Evolutionary conservation across 2,329 filamentous ascomycete species (phyloP).

Genomic region (Pestalotiopsis sp.): DNA sequence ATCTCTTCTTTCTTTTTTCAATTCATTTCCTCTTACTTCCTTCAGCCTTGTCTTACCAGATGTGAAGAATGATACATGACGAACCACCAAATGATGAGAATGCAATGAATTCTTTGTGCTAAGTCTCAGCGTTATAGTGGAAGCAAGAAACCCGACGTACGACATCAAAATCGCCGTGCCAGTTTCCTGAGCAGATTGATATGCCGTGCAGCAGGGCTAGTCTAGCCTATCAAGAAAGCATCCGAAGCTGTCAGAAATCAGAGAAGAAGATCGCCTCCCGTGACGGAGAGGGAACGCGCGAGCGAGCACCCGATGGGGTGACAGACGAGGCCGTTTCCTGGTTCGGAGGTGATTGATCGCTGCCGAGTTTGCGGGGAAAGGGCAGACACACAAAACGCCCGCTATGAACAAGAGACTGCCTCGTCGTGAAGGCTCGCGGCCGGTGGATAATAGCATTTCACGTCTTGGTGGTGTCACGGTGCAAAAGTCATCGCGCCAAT

Average conservation of each 20-base stretch:
- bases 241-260: not conserved
- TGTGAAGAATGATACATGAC: not conserved
- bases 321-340: not conserved
- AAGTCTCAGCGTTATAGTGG: too few relatives aligned
- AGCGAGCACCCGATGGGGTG: not conserved
- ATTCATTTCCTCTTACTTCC: too few relatives aligned
- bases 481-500: not conserved
- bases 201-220: not conserved
- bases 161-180: too few relatives aligned
- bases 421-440: not conserved
- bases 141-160: too few relatives aligned
- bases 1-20: not conserved
- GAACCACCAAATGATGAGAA: not conserved
- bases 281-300: not conserved
- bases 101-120: too few relatives aligned
- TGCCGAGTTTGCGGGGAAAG: not conserved
- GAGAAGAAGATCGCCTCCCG: not conserved
- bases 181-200: too few relatives aligned
- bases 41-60: not conserved
- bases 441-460: not conserved
- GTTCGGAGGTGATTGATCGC: not conserved
- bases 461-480: not conserved
- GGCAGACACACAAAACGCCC: conserved; percentile 4
- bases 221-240: not conserved
- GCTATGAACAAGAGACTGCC: conserved; percentile 3